A percentile compares a stretch with the other conserved stretches of the same genome.
phyloP scores from a whole-genome alignment of 306 rosid genomes.

The Echinosophora koreensis region DNA sequence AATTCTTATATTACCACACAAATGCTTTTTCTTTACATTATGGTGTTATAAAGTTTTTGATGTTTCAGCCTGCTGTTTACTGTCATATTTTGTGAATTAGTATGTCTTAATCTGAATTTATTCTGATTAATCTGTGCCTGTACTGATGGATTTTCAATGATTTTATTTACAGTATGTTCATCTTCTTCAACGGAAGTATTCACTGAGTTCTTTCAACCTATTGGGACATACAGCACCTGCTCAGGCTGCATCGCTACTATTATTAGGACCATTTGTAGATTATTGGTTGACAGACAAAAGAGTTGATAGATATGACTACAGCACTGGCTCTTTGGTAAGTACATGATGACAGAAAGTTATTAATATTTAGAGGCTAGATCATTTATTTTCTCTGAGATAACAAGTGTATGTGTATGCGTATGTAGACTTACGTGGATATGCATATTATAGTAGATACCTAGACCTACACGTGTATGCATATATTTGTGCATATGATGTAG shows the following conservation, averaged over 20 bases:
- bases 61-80: slow-evolving; percentile 7
- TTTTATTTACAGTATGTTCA: slow-evolving; percentile 72
- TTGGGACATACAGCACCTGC: slow-evolving; percentile 92
- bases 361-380: not conserved
- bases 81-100: not conserved
- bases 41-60: not conserved
- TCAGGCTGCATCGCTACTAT: slow-evolving; percentile 72
- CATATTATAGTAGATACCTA: not conserved
- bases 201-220: slow-evolving; percentile 81
- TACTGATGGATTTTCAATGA: slow-evolving; percentile 38
- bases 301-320: slow-evolving; percentile 63
- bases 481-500: not conserved
- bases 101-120: not conserved
- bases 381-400: not conserved
- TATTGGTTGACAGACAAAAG: slow-evolving; percentile 76
- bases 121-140: not conserved
- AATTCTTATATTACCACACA: not conserved
- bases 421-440: slow-evolving; percentile 11
- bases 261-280: slow-evolving; percentile 80
- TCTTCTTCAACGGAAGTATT: slow-evolving; percentile 83
- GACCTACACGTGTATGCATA: not conserved
- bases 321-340: slow-evolving; percentile 63
- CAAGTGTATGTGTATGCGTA: not conserved
- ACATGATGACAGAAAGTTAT: not conserved
- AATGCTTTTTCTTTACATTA: not conserved